Evolutionary conservation across 805 yeast species (phyloP).

Genomic region (Candida stauntonica): DNA sequence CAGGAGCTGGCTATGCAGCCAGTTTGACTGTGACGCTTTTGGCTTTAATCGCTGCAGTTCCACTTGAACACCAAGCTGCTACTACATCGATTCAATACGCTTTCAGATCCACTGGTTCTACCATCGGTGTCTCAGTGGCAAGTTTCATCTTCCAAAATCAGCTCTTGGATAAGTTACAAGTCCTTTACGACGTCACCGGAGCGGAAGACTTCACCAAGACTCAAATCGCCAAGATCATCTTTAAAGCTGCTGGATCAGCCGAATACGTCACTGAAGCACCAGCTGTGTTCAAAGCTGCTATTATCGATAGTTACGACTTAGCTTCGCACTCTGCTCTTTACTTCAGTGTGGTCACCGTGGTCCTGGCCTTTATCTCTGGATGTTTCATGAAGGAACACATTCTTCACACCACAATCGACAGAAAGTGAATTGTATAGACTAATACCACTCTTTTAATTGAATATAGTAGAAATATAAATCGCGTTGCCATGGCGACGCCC

Average conservation of each 20-base stretch:
- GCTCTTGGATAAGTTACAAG: constrained; percentile 31
- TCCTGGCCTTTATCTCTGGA: constrained; percentile 38
- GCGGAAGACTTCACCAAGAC: constrained; percentile 14
- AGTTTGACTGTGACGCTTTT: constrained; percentile 67
- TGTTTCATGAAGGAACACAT: constrained; percentile 52
- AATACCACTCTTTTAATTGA: no score
- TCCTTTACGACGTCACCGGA: constrained; percentile 17
- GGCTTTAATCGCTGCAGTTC: constrained; percentile 74
- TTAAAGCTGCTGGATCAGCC: constrained; percentile 45
- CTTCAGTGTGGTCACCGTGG: constrained; percentile 39
- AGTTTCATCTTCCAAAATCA: constrained; percentile 59
- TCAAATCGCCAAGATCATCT: constrained; percentile 29
- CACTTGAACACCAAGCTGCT: constrained; percentile 67
- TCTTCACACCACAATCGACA: constrained; percentile 42
- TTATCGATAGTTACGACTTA: constrained; percentile 40
- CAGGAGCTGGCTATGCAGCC: constrained; percentile 64
- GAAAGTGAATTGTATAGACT: constrained; percentile 26
- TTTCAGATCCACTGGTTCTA: constrained; percentile 82
- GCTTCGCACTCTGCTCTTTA: constrained; percentile 49
- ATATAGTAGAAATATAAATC: no score
- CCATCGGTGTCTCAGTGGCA: constrained; percentile 70
- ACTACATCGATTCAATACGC: constrained; percentile 89
- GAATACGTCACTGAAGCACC: constrained; percentile 49
- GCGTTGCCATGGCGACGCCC: neutral
- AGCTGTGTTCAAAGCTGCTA: constrained; percentile 34